Conservation (phyloP, 2,329 filamentous ascomycete genomes). For the Aspergillus sp. region DNA sequence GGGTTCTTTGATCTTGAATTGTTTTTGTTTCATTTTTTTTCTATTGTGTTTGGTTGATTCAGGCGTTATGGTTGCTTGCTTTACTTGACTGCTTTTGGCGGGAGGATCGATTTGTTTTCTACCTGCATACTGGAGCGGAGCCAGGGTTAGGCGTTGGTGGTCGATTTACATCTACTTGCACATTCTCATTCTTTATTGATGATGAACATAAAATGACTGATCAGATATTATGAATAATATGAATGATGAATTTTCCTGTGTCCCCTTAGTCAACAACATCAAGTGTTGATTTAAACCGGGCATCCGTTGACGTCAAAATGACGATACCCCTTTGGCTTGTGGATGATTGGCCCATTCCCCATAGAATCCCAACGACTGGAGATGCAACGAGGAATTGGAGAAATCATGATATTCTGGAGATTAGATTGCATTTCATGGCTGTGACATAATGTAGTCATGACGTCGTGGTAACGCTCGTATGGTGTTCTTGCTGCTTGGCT, state of each 20-base stretch:
- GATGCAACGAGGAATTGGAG: background rate
- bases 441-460: background rate
- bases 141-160: background rate
- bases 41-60: background rate
- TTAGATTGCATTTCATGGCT: background rate
- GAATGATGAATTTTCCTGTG: background rate
- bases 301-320: constrained; percentile 17
- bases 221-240: background rate
- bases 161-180: background rate
- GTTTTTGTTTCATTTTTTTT: background rate
- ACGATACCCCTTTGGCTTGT: constrained; percentile 1
- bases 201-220: background rate
- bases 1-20: background rate
- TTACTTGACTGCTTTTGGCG: background rate
- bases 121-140: background rate
- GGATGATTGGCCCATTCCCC: background rate
- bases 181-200: background rate
- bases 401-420: background rate
- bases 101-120: background rate
- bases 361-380: background rate
- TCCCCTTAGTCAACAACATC: no score
- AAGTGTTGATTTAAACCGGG: no score
- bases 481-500: background rate
- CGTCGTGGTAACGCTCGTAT: background rate
- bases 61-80: background rate